phyloP scores from a whole-genome alignment of 257 asterid species.

The Lantana camara region DNA sequence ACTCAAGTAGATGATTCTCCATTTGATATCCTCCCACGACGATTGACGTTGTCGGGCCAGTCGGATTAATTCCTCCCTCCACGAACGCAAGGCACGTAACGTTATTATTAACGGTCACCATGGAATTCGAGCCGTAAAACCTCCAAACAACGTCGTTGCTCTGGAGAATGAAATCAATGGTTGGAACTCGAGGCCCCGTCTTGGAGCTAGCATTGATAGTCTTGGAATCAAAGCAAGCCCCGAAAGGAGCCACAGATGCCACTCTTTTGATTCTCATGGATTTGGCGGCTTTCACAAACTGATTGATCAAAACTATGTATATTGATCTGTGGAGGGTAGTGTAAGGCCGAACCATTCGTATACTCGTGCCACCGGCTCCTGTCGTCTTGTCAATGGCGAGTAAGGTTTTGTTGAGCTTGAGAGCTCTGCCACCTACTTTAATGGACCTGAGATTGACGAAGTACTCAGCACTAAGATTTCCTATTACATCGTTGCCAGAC shows the following conservation, averaged over 20 bases:
- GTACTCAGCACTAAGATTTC: constrained; percentile 42
- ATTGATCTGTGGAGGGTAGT: constrained; percentile 44
- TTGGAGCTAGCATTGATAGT: constrained; percentile 22
- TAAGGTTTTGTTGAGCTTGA: constrained; percentile 40
- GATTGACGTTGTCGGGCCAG: constrained; percentile 41
- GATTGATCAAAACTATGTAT: constrained; percentile 31
- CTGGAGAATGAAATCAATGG: constrained; percentile 39
- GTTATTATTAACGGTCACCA: constrained; percentile 35
- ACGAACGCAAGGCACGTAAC: constrained; percentile 55
- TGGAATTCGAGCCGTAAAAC: constrained; percentile 46
- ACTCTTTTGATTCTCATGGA: constrained; percentile 37
- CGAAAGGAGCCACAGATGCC: constrained; percentile 49
- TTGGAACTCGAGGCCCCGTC: constrained; percentile 43
- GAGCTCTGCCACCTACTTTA: constrained; percentile 33
- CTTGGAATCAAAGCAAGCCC: constrained; percentile 46
- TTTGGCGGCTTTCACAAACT: constrained; percentile 42
- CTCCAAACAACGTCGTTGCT: constrained; percentile 39
- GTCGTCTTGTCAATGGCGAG: constrained; percentile 38
- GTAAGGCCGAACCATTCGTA: constrained; percentile 53
- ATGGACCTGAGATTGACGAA: constrained; percentile 42
- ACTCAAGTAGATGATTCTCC: constrained; percentile 54
- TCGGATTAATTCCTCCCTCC: constrained; percentile 28
- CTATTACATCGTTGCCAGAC: constrained; percentile 26
- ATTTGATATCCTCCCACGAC: constrained; percentile 56
- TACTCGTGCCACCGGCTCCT: constrained; percentile 49